Conservation (phyloP, 495 filamentous ascomycete genomes). For the Tuber borchii region DNA sequence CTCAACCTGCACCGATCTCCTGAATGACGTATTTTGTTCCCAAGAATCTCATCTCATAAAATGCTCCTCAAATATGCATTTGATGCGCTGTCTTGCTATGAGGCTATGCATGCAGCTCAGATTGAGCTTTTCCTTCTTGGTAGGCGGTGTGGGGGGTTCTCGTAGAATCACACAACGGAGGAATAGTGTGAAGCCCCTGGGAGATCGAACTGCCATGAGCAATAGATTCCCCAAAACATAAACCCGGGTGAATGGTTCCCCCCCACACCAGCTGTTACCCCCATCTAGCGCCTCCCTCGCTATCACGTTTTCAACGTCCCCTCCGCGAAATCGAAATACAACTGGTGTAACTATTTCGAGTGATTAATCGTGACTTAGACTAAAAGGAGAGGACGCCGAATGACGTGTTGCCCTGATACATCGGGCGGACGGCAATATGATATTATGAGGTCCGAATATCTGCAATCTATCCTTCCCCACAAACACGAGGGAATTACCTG, state of each 20-base stretch:
- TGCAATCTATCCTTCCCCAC: background rate
- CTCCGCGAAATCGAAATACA: background rate
- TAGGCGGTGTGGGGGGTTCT: background rate
- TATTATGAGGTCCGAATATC: background rate
- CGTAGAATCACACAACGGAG: background rate
- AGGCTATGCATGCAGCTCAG: background rate
- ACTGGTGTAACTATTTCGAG: background rate
- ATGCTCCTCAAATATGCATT: background rate
- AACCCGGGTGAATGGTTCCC: background rate
- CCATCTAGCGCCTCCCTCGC: background rate
- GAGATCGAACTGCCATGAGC: background rate
- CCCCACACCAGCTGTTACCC: background rate
- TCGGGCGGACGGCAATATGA: background rate
- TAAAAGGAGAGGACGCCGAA: background rate
- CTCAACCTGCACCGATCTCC: background rate
- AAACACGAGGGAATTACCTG: constrained; percentile 2
- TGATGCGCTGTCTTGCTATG: background rate
- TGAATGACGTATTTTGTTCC: background rate
- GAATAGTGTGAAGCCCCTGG: background rate
- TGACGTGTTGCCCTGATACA: background rate
- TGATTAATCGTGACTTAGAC: background rate
- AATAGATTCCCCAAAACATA: background rate
- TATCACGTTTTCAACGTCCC: background rate
- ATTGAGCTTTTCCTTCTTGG: background rate
- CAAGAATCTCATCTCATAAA: background rate